Base-by-base conservation (phyloP, 495 filamentous ascomycete genomes). In the Podospora anserina region DNA sequence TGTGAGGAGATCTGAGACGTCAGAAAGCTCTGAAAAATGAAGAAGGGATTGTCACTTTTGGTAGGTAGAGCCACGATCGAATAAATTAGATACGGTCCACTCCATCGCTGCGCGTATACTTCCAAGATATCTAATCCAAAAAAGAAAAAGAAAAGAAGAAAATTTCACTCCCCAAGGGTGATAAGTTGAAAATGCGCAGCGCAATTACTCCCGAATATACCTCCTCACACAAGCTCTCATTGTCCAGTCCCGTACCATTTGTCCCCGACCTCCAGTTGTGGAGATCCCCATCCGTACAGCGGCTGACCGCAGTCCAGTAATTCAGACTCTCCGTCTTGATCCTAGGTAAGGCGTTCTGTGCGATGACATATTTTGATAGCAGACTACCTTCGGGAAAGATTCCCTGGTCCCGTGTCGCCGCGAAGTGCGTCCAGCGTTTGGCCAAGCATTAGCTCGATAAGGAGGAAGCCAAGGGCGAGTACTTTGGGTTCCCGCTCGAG, bases 361-460 rank as follows among this genome's bases (percentile, higher is more conserved):
- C 61, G 16, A 27, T 49, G 32, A 63, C 32, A 44, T 44, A 63
- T 16, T 49, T 19, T 2, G 32, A 28, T 13, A 20, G 4, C 20
- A 32, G 61, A 30, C 59, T 61, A 5, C 27, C 59, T 5, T 19
- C n/a, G 6, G 34, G 61, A 27, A 11, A 39, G 30, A 23, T 49
- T 13, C 18, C 18, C 61, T 26, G 32, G 9, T 7, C 30, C 28
- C 4, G 4, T n/a, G 13, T 13, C 61, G 19, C 16, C 27, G 16
- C 32, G 34, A 63, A 49, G 16, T 18, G 61, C 13, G 4, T 63
- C 61, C 13, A 63, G 61, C 9, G 61, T 39, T 23, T 26, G 61
- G n/a, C 61, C 61, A 2, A 63, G 32, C 30, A 63, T 49, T 15
- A 63, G 2, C 20, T 63, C 61, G 9, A 63, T 39, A 27, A 63